Percentiles rank a stretch among this genome's conserved stretches.
Evolutionary conservation across 1,139 yeast species (phyloP).

Genomic region (Yamadazyma songkhlaensis): DNA sequence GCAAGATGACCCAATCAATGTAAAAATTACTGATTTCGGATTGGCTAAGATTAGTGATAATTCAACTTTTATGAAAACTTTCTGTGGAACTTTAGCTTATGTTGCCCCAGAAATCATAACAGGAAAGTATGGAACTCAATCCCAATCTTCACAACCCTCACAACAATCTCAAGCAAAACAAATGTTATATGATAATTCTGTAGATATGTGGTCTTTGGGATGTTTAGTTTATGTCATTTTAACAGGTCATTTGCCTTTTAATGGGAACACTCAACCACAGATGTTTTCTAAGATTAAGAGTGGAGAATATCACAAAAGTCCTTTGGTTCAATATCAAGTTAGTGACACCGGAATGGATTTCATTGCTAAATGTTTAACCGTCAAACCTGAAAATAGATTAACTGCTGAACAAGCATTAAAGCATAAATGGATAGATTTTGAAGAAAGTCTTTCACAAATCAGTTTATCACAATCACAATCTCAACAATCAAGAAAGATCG

Average conservation of each 20-base stretch:
- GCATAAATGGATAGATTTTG: constrained; percentile 61
- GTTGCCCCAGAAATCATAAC: constrained; percentile 93
- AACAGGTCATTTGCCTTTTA: constrained; percentile 91
- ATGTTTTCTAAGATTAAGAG: constrained; percentile 70
- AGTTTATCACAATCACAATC: constrained; percentile 72
- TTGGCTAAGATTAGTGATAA: constrained; percentile 78
- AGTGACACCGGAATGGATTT: constrained; percentile 68
- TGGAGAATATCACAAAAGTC: constrained; percentile 81
- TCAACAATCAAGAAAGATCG: constrained; percentile 56
- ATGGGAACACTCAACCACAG: constrained; percentile 87
- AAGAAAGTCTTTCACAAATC: constrained; percentile 29
- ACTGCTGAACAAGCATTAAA: constrained; percentile 69
- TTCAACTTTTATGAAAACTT: constrained; percentile 78
- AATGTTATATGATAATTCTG: constrained; percentile 71
- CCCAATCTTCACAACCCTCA: constrained; percentile 5
- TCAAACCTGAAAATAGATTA: constrained; percentile 67
- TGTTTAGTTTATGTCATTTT: constrained; percentile 86
- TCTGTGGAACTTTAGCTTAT: constrained; percentile 87
- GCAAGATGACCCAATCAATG: constrained; percentile 84
- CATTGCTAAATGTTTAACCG: constrained; percentile 64
- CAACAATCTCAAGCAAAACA: constrained; percentile 13
- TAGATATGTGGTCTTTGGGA: constrained; percentile 91
- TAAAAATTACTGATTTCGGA: constrained; percentile 93
- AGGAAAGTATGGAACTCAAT: constrained; percentile 53
- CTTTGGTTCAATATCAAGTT: constrained; percentile 65